A percentile compares a stretch with the other conserved stretches of the same genome.
phyloP scores from a whole-genome alignment of 345 rosid species.

The Citrus maxima region DNA sequence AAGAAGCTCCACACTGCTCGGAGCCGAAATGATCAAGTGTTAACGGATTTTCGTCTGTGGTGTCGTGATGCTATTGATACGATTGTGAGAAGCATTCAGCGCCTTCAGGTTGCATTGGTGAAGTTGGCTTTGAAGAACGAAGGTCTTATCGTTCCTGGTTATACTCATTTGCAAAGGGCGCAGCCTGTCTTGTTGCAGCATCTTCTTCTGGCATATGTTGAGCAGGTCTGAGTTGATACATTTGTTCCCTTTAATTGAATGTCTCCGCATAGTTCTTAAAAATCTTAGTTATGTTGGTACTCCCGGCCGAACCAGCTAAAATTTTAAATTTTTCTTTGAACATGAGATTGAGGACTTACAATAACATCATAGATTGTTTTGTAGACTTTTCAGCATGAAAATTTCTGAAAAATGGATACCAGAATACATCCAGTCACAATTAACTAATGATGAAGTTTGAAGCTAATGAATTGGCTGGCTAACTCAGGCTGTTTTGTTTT shows the following conservation, averaged over 20 bases:
- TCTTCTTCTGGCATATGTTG: constrained; percentile 80
- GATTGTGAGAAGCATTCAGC: constrained; percentile 36
- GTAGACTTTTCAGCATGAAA: background rate
- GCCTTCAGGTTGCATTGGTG: constrained; percentile 69
- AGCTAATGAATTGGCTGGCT: background rate
- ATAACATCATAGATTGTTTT: background rate
- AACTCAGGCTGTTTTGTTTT: background rate
- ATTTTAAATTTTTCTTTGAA: background rate
- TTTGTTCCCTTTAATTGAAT: background rate
- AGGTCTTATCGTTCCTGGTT: constrained; percentile 83
- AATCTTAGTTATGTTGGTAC: background rate
- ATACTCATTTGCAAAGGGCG: constrained; percentile 94
- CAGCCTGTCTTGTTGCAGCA: constrained; percentile 89
- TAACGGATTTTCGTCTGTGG: constrained; percentile 90
- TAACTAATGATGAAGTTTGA: background rate
- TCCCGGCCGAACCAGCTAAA: background rate
- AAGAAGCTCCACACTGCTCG: constrained; percentile 96
- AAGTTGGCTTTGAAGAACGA: constrained; percentile 64
- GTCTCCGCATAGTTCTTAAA: background rate
- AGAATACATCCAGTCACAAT: background rate
- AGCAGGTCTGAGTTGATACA: constrained; percentile 52
- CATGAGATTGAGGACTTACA: background rate
- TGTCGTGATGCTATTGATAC: constrained; percentile 87
- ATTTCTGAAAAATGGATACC: background rate
- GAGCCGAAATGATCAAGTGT: constrained; percentile 86